phyloP scores from a whole-genome alignment of 169 alveolate genomes.

The Cryptosporidium meleagridis region DNA sequence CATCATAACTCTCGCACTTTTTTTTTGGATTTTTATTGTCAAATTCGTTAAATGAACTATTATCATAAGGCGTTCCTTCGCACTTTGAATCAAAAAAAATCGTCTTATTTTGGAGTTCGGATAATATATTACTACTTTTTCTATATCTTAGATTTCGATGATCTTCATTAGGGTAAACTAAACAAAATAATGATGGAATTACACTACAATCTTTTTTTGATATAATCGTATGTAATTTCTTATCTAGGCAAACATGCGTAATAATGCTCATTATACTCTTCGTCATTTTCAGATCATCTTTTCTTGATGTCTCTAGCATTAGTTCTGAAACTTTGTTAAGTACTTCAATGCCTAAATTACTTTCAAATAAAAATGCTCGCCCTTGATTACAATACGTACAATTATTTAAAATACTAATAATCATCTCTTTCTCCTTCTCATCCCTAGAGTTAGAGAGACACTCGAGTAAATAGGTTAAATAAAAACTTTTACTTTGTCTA shows the following conservation, averaged over 20 bases:
- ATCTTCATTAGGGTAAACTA: constrained; percentile 22
- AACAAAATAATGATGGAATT: constrained; percentile 13
- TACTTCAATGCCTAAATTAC: constrained; percentile 35
- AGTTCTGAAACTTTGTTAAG: constrained; percentile 24
- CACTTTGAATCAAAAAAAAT: neutral
- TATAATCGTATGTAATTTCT: neutral
- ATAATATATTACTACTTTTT: neutral
- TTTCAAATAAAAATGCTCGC: constrained; percentile 15
- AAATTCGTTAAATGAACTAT: neutral
- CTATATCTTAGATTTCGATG: constrained; percentile 7
- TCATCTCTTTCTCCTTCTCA: constrained; percentile 25
- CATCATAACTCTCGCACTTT: neutral
- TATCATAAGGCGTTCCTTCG: neutral
- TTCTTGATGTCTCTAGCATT: neutral
- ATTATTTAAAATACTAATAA: constrained; percentile 33
- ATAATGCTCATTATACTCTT: constrained; percentile 15
- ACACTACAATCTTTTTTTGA: constrained; percentile 4
- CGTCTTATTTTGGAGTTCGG: constrained; percentile 12
- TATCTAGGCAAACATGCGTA: constrained; percentile 37
- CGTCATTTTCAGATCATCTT: neutral
- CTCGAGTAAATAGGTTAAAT: constrained; percentile 40
- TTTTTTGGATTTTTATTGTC: neutral
- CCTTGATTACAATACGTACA: constrained; percentile 49
- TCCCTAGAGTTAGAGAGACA: constrained; percentile 5
- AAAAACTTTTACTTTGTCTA: constrained; percentile 14